Conservation (phyloP, 208 protist genomes). For the Naegleria fowleri region DNA sequence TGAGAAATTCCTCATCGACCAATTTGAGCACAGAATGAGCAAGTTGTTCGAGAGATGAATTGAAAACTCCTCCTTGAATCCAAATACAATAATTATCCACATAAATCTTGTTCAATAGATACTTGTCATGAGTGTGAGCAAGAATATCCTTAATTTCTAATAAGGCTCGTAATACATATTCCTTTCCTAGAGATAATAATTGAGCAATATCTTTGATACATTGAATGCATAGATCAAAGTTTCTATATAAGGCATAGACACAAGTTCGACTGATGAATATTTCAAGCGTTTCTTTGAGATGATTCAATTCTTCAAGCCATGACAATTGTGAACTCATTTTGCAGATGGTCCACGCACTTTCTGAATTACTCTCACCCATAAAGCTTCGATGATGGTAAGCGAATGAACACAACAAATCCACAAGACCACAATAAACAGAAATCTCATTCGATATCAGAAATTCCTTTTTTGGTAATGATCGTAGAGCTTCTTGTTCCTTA, state of each 20-base stretch:
- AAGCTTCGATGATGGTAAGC: constrained; percentile 21
- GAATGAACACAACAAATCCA: constrained; percentile 31
- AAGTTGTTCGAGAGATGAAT: not conserved
- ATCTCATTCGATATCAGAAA: not conserved
- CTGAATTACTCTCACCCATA: constrained; percentile 37
- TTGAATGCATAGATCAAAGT: constrained; percentile 64
- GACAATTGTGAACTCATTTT: constrained; percentile 68
- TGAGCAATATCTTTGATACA: constrained; percentile 61
- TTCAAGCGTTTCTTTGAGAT: constrained; percentile 64
- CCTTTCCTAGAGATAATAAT: constrained; percentile 58
- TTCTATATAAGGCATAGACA: constrained; percentile 71
- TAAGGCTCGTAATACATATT: not conserved
- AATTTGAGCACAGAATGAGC: not conserved
- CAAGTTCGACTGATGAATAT: constrained; percentile 65
- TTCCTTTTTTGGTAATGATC: not conserved
- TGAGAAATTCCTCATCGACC: not conserved
- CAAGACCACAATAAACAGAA: not conserved
- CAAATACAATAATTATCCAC: constrained; percentile 33
- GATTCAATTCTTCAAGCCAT: constrained; percentile 66
- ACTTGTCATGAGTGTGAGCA: constrained; percentile 5
- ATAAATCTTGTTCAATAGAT: constrained; percentile 27
- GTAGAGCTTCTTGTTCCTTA: not conserved
- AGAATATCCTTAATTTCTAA: constrained; percentile 33
- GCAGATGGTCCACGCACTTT: constrained; percentile 76
- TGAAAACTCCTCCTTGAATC: constrained; percentile 25